Evolutionary conservation across 1,284 basidiomycete genomes (phyloP).

Genomic region (Singerocomus inundabilis): DNA sequence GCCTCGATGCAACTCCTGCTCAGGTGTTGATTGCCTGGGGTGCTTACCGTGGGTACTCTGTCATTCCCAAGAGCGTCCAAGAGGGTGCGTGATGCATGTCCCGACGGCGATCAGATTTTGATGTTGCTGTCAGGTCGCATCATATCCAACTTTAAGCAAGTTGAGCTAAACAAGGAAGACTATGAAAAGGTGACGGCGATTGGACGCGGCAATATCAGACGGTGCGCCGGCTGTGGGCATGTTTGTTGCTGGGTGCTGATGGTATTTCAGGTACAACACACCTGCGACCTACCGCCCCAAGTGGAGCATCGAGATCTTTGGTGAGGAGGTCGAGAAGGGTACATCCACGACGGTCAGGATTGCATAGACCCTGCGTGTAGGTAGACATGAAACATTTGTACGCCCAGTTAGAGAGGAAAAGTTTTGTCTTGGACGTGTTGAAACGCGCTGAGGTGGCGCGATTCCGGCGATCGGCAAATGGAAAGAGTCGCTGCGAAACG

Average conservation of each 20-base stretch:
- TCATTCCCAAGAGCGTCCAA: conserved; percentile 74
- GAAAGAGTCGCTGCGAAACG: too few species aligned
- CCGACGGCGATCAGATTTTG: not conserved
- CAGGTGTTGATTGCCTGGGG: conserved; percentile 75
- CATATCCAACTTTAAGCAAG: conserved; percentile 69
- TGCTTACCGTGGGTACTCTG: conserved; percentile 59
- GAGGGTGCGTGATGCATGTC: conserved; percentile 29
- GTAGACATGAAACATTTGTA: conserved; percentile 12
- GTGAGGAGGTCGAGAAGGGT: conserved; percentile 55
- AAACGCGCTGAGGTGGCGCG: not conserved
- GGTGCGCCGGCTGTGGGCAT: conserved; percentile 34
- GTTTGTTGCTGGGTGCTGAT: not conserved
- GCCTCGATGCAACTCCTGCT: conserved; percentile 57
- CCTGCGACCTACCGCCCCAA: conserved; percentile 57
- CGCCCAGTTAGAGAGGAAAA: not conserved
- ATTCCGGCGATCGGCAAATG: conserved; percentile 3
- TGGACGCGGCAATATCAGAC: conserved; percentile 49
- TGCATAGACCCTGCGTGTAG: conserved; percentile 13
- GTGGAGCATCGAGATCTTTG: conserved; percentile 73
- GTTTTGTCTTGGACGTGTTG: too few species aligned
- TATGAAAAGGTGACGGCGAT: conserved; percentile 57
- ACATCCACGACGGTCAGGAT: conserved; percentile 50
- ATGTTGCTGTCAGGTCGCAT: conserved; percentile 43
- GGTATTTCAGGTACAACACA: conserved; percentile 55
- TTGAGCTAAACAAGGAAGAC: conserved; percentile 61